Evolutionary conservation across 768 basidiomycete species (phyloP), one percentile per base, ranked within the genome.

Genomic region (Hericium rajendrae): DNA sequence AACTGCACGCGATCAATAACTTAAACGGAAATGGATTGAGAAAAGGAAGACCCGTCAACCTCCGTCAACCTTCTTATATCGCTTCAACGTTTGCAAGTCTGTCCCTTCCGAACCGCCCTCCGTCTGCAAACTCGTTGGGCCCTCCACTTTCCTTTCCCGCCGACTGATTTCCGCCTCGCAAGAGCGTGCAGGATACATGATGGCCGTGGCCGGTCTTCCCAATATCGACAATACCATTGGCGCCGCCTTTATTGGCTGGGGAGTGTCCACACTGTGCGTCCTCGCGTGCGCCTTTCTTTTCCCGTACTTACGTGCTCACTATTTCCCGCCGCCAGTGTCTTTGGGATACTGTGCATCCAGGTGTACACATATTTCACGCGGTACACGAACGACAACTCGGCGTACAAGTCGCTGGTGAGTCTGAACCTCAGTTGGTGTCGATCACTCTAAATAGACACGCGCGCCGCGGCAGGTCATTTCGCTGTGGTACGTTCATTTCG

Each of bases 301-400:
- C 32, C 32, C 32, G 32, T 2, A 9, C 39, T 16, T 16, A 9
- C 26, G 9, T 16, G 22, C 37, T 43, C 56, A 48, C 20, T 16
- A 22, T 20, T 18, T 3, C 16, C 15, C 38, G n/a, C 28, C 22
- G 3, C n/a, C 51, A 62, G 59, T 6, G 16, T 58, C 26, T 62
- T 62, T 40, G 62, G 62, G 12, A 61, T 61, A 51, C 40, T 62
- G 20, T 61, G 62, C 37, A 37, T 62, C 12, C 62, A 62, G 41
- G 48, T 51, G 15, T 62, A 54, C 56, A 56, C 57, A 24, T 62
- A 62, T 20, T 61, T 53, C 20, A 39, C 40, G 16, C 59, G 54
- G 52, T 62, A 62, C 41, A 54, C 62, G 20, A 62, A 61, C 12
- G 62, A 62, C 12, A 46, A 48, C 28, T 28, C 2, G 13, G 38